A percentile compares a stretch with the other conserved stretches of the same genome.
Evolutionary conservation across 345 rosid species (phyloP).

Genomic region (Brassica juncea): DNA sequence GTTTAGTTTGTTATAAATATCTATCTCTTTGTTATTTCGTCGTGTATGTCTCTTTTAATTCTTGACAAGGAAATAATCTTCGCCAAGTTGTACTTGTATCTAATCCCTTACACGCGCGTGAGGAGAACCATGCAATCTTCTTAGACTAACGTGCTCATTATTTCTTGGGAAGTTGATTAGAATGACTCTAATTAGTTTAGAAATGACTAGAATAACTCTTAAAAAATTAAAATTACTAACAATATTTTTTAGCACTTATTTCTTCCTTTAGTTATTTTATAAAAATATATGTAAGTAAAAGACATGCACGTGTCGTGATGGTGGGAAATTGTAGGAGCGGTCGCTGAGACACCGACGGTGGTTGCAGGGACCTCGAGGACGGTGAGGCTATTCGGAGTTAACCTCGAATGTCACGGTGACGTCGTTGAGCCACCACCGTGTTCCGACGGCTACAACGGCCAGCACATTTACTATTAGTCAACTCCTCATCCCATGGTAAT

Average conservation of each 20-base stretch:
- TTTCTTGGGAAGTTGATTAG: background rate
- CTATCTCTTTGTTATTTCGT: background rate
- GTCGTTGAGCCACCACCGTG: constrained; percentile 37
- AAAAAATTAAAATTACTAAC: too few species aligned
- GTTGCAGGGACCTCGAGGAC: constrained; percentile 60
- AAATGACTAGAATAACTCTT: too few species aligned
- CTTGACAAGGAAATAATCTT: constrained; percentile 15
- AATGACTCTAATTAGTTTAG: too few species aligned
- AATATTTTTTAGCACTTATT: too few species aligned
- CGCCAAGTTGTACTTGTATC: constrained; percentile 27
- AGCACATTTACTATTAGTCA: constrained; percentile 34
- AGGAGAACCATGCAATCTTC: constrained; percentile 34
- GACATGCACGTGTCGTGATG: constrained; percentile 35
- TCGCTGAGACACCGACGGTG: constrained; percentile 35
- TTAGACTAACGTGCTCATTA: constrained; percentile 40
- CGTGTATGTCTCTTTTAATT: constrained; percentile 7
- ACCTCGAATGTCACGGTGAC: constrained; percentile 68
- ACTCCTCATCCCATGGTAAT: constrained; percentile 40
- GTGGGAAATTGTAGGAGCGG: constrained; percentile 38
- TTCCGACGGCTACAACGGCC: constrained; percentile 25
- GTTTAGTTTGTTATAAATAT: background rate
- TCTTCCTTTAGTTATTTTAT: too few species aligned
- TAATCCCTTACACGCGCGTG: constrained; percentile 38
- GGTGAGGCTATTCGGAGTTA: constrained; percentile 86
- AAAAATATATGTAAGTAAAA: constrained; percentile 10